Evolutionary conservation across 192 early-diverging fungal species (phyloP).

Genomic region (Umbelopsis sp.): DNA sequence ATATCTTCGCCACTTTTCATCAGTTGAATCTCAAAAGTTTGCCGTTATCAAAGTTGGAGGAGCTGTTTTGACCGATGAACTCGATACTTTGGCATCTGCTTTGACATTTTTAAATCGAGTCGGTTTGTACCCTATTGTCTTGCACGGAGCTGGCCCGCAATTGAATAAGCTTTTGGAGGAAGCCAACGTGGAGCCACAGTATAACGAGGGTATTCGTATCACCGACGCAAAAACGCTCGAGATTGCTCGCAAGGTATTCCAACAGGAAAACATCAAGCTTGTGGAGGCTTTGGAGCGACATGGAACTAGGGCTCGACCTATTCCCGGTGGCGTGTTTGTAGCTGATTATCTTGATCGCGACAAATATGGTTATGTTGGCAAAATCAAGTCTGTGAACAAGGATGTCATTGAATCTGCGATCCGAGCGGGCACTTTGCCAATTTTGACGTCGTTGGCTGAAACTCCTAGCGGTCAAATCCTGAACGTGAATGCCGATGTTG

Average conservation of each 20-base stretch:
- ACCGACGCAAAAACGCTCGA: slow-evolving; percentile 92
- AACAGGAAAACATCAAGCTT: slow-evolving; percentile 94
- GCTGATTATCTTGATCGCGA: slow-evolving; percentile 97
- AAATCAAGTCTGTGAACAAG: slow-evolving; percentile 90
- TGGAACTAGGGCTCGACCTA: slow-evolving; percentile 95
- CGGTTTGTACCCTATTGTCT: slow-evolving; percentile 96
- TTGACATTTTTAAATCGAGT: slow-evolving; percentile 97
- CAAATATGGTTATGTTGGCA: slow-evolving; percentile 93
- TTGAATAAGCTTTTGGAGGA: slow-evolving; percentile 88
- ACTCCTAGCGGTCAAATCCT: slow-evolving; percentile 95
- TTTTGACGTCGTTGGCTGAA: slow-evolving; percentile 94
- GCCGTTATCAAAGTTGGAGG: slow-evolving; percentile 99
- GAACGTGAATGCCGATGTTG: slow-evolving; percentile 99
- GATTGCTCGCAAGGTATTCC: slow-evolving; percentile 94
- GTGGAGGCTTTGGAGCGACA: slow-evolving; percentile 96
- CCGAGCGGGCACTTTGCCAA: slow-evolving; percentile 92
- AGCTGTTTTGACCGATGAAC: slow-evolving; percentile 93
- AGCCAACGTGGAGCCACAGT: slow-evolving; percentile 95
- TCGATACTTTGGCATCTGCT: slow-evolving; percentile 92
- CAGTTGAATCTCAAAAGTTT: slow-evolving; percentile 98
- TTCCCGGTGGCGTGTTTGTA: slow-evolving; percentile 93
- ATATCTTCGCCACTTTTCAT: slow-evolving; percentile 95
- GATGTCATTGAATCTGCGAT: slow-evolving; percentile 92
- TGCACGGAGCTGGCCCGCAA: slow-evolving; percentile 98
- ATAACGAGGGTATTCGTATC: slow-evolving; percentile 96